These are phyloP conservation scores for Lignosus rhinocerotis DNA, from an alignment of 1,284 basidiomycete genomes.

Conservation along the genomic window DNA sequence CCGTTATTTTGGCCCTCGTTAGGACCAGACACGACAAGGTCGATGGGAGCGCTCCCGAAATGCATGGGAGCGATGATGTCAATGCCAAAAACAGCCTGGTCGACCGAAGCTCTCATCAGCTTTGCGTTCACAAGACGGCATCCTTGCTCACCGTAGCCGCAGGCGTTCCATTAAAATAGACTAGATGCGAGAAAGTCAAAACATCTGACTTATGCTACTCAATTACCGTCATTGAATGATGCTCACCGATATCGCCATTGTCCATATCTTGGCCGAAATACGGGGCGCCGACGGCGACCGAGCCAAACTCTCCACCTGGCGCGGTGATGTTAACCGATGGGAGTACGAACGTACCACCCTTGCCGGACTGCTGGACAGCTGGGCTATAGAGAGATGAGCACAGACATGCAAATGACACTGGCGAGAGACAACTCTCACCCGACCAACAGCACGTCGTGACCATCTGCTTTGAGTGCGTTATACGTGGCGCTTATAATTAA, in stretches of 20 bases:
- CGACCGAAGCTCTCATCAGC: conserved; percentile 5
- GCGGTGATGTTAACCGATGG: conserved; percentile 32
- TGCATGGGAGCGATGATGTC: conserved; percentile 30
- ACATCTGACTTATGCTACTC: conserved; percentile 5
- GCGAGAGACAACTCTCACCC: conserved; percentile 17
- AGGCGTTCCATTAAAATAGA: conserved; percentile 34
- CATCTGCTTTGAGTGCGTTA: conserved; percentile 26
- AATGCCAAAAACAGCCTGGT: conserved; percentile 29
- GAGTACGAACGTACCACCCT: conserved; percentile 31
- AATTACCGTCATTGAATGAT: background rate
- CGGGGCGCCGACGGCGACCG: conserved; percentile 30
- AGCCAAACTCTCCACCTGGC: conserved; percentile 32
- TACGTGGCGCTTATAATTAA: conserved; percentile 25
- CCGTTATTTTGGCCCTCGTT: conserved; percentile 33
- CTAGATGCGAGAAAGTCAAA: conserved; percentile 16
- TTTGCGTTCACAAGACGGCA: background rate
- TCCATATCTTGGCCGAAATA: conserved; percentile 29
- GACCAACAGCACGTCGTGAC: conserved; percentile 31
- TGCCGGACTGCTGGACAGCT: conserved; percentile 33
- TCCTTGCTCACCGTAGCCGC: conserved; percentile 23
- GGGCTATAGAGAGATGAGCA: conserved; percentile 20
- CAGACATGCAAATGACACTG: background rate
- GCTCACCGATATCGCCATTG: conserved; percentile 29
- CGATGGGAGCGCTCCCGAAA: conserved; percentile 26
- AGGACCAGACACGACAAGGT: conserved; percentile 32